Base-by-base conservation (phyloP, 108 stramenopile genomes). In the Skeletonema costatum region DNA sequence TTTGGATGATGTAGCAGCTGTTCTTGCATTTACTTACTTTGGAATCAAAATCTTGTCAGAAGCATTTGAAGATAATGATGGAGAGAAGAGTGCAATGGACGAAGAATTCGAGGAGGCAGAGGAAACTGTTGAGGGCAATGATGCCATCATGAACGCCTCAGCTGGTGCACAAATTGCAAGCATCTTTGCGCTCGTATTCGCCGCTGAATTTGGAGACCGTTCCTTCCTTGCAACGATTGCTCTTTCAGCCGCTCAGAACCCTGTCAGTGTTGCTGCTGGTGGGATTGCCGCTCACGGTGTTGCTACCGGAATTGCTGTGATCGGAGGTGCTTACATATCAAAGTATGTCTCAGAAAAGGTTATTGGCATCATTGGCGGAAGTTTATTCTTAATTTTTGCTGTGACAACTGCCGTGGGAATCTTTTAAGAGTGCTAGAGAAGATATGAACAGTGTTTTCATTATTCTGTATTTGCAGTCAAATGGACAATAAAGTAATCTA, bases 171-270 rank as follows among this genome's bases (percentile, higher is more conserved):
- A 91, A 60, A 77, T 90, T 32, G 68, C 87, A 13, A 92, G 89
- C 46, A 93, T 90, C 32, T 96, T 96, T 73, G 91, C 86, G 3
- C 78, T 96, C 42, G 96, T 97, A 30, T 97, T 99, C 70, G 93
- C 95, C n/a, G 96, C 96, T 31, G 96, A 98, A 67, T 97, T 99
- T 76, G 96, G 96, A 59, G 96, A 97, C 80, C 87, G 96, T 56
- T 96, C 94, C 30, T 99, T 99, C 75, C 92, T 99, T 48, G 97
- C 98, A 30, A 99, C 99, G 19, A 99, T 99, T 63, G 98, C 99
- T 9, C 75, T 99, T 61, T 92, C 93, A 14, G 96, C 99, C 36
- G 96, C 97, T 50, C 98, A 99, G 81, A 97, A 99, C 73, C 96
- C 97, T 11, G 75, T 96, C 21, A 95, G 96, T 64, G 98, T 99